These are phyloP conservation scores for Endocalyx cinctus DNA, from an alignment of 2,329 filamentous ascomycete genomes.

Conservation along the genomic window DNA sequence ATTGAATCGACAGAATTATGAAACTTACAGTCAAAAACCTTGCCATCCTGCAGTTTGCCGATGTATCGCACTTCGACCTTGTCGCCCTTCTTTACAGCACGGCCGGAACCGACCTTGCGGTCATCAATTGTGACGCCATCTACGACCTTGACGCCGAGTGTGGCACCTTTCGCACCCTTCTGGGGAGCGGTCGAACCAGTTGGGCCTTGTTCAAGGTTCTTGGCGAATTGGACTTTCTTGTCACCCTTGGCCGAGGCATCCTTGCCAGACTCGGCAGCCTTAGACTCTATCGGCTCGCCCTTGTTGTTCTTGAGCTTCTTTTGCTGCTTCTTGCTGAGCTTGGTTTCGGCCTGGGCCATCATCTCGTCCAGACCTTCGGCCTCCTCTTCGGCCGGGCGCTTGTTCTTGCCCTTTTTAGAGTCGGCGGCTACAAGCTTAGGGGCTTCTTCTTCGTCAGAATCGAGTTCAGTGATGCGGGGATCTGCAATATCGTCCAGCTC, in stretches of 20 bases:
- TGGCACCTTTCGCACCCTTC: constrained; percentile 43
- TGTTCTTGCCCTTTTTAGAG: constrained; percentile 77
- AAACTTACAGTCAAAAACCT: constrained; percentile 84
- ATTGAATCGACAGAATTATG: constrained; percentile 40
- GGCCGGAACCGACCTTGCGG: constrained; percentile 84
- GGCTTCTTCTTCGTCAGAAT: constrained; percentile 70
- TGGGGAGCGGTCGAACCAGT: constrained; percentile 60
- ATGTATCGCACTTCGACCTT: constrained; percentile 95
- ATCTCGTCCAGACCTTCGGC: constrained; percentile 72
- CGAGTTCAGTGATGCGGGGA: constrained; percentile 79
- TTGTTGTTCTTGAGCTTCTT: constrained; percentile 99
- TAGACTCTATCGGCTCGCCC: constrained; percentile 71
- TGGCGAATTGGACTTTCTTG: constrained; percentile 99
- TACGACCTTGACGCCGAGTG: constrained; percentile 70
- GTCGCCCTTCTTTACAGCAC: constrained; percentile 83
- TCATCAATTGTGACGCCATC: constrained; percentile 92
- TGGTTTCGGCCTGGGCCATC: constrained; percentile 74
- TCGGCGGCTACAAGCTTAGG: constrained; percentile 52
- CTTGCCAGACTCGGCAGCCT: constrained; percentile 49
- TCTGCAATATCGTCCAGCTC: constrained; percentile 74
- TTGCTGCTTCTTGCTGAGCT: constrained; percentile 91
- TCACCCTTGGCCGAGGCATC: constrained; percentile 51
- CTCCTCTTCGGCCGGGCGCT: constrained; percentile 77
- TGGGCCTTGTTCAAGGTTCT: constrained; percentile 96
- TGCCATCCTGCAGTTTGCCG: constrained; percentile 90